These are phyloP conservation scores for Dendrobium huoshanense DNA, from an alignment of 106 monocot genomes.

Conservation along the genomic window DNA sequence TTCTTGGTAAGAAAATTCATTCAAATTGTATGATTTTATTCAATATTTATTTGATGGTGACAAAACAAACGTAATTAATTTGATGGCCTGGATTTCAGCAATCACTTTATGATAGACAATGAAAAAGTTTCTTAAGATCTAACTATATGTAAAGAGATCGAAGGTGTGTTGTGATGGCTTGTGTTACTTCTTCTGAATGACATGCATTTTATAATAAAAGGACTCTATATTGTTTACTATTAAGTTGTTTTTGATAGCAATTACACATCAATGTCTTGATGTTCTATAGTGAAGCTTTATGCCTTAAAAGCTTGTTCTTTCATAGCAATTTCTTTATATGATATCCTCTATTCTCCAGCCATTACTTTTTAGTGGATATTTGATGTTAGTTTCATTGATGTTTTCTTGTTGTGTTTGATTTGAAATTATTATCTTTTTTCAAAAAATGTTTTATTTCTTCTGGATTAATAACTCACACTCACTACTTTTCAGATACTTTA, in stretches of 20 bases:
- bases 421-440: neutral
- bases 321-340: neutral
- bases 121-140: neutral
- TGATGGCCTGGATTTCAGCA: neutral
- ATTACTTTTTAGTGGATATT: neutral
- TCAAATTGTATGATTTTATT: neutral
- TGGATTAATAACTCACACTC: neutral
- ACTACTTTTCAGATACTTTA: slow-evolving; percentile 56
- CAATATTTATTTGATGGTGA: neutral
- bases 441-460: neutral
- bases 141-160: neutral
- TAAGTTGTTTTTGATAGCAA: neutral
- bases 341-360: neutral
- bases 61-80: neutral
- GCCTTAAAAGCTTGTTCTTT: neutral
- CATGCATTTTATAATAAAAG: neutral
- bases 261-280: neutral
- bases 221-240: neutral
- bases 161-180: neutral
- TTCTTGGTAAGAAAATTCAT: neutral
- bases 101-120: neutral
- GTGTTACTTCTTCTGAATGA: neutral
- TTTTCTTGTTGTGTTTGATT: neutral
- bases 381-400: neutral
- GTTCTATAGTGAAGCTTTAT: neutral